Percentiles rank a stretch among this genome's conserved stretches.
Evolutionary conservation across 1,284 basidiomycete genomes (phyloP).

Genomic region (Paramarasmius palmivorus): DNA sequence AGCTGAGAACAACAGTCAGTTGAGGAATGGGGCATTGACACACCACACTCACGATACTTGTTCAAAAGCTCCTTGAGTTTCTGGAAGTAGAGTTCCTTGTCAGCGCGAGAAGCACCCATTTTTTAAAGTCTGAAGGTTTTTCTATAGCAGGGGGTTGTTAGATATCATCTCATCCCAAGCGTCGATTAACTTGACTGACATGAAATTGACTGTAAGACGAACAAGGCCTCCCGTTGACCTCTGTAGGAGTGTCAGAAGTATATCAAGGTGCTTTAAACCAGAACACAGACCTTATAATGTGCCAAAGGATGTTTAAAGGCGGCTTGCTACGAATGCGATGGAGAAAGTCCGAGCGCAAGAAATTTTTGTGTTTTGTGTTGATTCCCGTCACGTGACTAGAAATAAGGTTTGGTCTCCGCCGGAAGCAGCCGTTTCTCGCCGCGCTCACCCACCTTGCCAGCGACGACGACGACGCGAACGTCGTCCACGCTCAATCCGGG

Average conservation of each 20-base stretch:
- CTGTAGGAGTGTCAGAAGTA: conserved; percentile 34
- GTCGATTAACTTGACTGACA: conserved; percentile 7
- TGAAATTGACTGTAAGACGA: conserved; percentile 31
- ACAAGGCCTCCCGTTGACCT: conserved; percentile 82
- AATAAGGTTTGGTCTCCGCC: conserved; percentile 17
- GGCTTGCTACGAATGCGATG: conserved; percentile 32
- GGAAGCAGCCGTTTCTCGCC: conserved; percentile 5
- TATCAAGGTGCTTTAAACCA: background rate
- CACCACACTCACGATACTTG: conserved; percentile 77
- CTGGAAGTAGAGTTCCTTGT: conserved; percentile 92
- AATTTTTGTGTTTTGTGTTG: conserved; percentile 31
- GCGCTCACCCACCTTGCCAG: background rate
- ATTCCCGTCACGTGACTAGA: conserved; percentile 26
- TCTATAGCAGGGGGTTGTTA: conserved; percentile 13
- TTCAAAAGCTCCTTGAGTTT: conserved; percentile 94
- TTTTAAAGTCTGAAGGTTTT: conserved; percentile 29
- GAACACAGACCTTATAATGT: conserved; percentile 48
- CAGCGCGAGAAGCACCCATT: conserved; percentile 92
- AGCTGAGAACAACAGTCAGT: conserved; percentile 47
- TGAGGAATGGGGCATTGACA: background rate
- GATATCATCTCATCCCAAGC: conserved; percentile 25
- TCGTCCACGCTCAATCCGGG: conserved; percentile 5
- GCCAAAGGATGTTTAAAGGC: conserved; percentile 93
- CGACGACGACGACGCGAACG: conserved; percentile 19
- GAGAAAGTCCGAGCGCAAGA: conserved; percentile 20